Evolutionary conservation across 208 protist species (phyloP).

Genomic region (Trypanosomatidae sp.): DNA sequence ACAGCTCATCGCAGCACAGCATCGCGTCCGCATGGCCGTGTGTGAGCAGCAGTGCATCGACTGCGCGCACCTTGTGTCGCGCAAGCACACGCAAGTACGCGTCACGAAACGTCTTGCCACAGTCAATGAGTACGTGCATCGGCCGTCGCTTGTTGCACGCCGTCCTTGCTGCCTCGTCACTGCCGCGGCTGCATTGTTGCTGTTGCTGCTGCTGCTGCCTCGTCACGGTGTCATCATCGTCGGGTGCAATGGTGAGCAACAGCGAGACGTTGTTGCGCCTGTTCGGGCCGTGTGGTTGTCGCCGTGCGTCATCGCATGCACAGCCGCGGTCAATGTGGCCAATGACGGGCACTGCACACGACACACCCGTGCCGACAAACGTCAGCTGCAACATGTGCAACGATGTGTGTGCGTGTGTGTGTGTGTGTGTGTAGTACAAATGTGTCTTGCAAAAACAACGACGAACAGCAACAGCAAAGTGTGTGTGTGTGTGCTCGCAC

Average conservation of each 20-base stretch:
- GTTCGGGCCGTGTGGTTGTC: conserved; percentile 38
- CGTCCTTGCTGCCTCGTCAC: too few species aligned
- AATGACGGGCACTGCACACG: conserved; percentile 70
- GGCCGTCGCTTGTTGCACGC: too few species aligned
- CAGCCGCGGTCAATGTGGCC: conserved; percentile 48
- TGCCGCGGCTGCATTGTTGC: too few species aligned
- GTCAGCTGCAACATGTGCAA: conserved; percentile 10
- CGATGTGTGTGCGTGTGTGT: background rate
- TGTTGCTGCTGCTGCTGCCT: too few species aligned
- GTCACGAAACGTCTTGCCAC: conserved; percentile 84
- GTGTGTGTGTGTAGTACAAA: background rate
- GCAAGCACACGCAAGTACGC: conserved; percentile 78
- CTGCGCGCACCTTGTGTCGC: conserved; percentile 18
- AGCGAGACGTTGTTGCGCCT: conserved; percentile 65
- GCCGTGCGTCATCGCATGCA: conserved; percentile 58
- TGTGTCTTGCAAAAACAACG: background rate
- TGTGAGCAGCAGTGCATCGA: conserved; percentile 80
- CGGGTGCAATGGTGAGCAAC: conserved; percentile 26
- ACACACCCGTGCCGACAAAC: conserved; percentile 73
- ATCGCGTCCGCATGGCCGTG: conserved; percentile 82
- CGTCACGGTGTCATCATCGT: background rate
- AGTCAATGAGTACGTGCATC: conserved; percentile 65
- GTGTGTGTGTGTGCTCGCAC: background rate
- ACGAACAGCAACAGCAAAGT: background rate
- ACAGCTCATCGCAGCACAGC: conserved; percentile 75